Conservation (phyloP, 208 protist genomes). For the Leishmania turanica region DNA sequence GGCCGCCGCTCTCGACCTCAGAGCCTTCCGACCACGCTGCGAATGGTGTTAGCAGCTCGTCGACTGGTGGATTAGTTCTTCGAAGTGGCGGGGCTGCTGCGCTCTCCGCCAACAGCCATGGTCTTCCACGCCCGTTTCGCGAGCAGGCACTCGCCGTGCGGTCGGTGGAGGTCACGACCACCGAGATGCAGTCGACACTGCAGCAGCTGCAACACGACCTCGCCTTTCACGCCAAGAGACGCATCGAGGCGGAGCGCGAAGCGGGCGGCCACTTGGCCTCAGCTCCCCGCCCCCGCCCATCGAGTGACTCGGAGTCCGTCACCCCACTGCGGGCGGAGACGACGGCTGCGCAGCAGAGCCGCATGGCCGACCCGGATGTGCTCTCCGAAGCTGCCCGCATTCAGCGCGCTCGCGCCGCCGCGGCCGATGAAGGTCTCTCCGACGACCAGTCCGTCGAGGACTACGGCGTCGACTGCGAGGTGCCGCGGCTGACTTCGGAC, state of each 20-base stretch:
- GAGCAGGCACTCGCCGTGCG: slow-evolving; percentile 43
- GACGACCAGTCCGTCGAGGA: slow-evolving; percentile 75
- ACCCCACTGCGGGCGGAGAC: not conserved
- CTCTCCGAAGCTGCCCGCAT: slow-evolving; percentile 37
- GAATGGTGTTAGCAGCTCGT: not conserved
- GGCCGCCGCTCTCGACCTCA: not conserved
- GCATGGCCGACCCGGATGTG: slow-evolving; percentile 26
- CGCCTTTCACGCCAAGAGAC: slow-evolving; percentile 12
- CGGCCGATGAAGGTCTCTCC: slow-evolving; percentile 66
- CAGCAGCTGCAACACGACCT: no score
- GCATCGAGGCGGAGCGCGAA: not conserved
- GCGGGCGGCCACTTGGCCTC: not conserved
- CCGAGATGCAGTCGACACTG: slow-evolving; percentile 15
- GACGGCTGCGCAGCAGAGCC: slow-evolving; percentile 13
- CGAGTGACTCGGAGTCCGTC: not conserved
- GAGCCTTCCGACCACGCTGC: not conserved
- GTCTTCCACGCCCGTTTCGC: slow-evolving; percentile 49
- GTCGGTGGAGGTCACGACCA: slow-evolving; percentile 32
- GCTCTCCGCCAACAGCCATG: slow-evolving; percentile 39
- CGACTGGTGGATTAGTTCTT: slow-evolving; percentile 21
- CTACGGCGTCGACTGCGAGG: slow-evolving; percentile 41
- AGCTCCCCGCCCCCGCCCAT: not conserved
- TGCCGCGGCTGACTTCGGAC: slow-evolving; percentile 25
- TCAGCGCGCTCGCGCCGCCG: slow-evolving; percentile 51
- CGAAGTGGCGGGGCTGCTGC: slow-evolving; percentile 24